Base-by-base conservation (phyloP, 2,329 filamentous ascomycete species). In the Tympanopsis confertula region DNA sequence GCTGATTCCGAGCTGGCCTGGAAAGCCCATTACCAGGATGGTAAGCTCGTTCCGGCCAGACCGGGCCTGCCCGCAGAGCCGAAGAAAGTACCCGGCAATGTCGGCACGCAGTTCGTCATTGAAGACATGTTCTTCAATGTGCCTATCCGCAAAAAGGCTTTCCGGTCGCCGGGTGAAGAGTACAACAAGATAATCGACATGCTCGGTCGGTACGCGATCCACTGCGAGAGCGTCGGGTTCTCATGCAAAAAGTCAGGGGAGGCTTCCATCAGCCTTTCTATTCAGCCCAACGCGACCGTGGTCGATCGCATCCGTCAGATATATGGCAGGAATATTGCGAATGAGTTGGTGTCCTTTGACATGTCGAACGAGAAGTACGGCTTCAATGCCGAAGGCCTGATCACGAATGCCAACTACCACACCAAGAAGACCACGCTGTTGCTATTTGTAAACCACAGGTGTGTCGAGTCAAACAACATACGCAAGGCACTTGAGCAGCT, bases 51-150 rank as follows among this genome's bases (percentile, higher is more conserved):
- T 5, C 80, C 89, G 13, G 66, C 84, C 7, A 96, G 96, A 54
- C 87, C 89, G 10, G 89, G 89, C 13, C 88, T 94, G 54, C 78
- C 70, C 45, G 68, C 83, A 2, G 87, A 94, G 29, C 91, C 91
- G 2, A 94, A 86, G 53, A 79, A 86, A 4, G 84, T 81, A 28
- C 89, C 91, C 33, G 91, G 91, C n/a, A 75, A 88, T 13, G 81
- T 77, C 44, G 91, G 91, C 5, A 98, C 91, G 2, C 88, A 95
- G 51, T 94, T 98, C 51, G 88, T 86, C 0, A 88, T 98, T 13
- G 89, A 98, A 53, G 91, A 98, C 55, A 63, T 98, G 12, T 98
- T 98, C 57, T 98, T 94, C 67, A 98, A 95, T 50, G 77, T 95
- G 1, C 88, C 87, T 0, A 94, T 83, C 5, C 77, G 91, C 17